A percentile compares a stretch with the other conserved stretches of the same genome.
Evolutionary conservation across 805 yeast genomes (phyloP).

Genomic region (Nakazawaea anatomiae): DNA sequence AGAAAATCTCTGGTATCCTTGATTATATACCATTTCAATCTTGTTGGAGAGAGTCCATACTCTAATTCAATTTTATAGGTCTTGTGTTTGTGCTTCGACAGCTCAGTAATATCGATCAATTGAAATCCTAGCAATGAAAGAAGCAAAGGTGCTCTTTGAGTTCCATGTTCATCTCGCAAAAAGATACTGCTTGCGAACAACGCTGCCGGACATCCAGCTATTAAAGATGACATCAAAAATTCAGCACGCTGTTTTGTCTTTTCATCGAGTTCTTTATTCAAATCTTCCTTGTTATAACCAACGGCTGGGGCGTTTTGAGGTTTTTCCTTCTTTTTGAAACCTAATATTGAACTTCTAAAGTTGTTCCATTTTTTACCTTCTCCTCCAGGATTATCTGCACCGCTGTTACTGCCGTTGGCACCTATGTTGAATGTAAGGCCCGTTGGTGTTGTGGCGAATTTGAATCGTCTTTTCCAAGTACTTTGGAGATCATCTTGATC

Average conservation of each 20-base stretch:
- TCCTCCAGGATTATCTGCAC: neutral
- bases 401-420: neutral
- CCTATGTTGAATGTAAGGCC: neutral
- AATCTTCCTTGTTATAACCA: neutral
- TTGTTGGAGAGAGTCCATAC: constrained; percentile 80
- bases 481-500: constrained; percentile 1
- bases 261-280: constrained; percentile 11
- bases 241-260: constrained; percentile 21
- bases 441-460: constrained; percentile 2
- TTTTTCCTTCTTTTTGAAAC: constrained; percentile 6
- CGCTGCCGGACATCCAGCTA: constrained; percentile 69
- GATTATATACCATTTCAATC: constrained; percentile 75
- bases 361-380: constrained; percentile 8
- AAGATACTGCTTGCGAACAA: constrained; percentile 70
- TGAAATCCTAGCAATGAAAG: constrained; percentile 66
- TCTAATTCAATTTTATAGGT: constrained; percentile 70
- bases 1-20: constrained; percentile 68
- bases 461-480: constrained; percentile 5
- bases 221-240: constrained; percentile 41
- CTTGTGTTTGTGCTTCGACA: constrained; percentile 30
- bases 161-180: constrained; percentile 68
- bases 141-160: constrained; percentile 76
- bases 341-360: constrained; percentile 5
- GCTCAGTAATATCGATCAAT: constrained; percentile 40
- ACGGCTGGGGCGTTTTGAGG: neutral